A percentile compares a stretch with the other conserved stretches of the same genome.
Conservation (phyloP, 805 yeast genomes). For the Lachancea lanzarotensis region DNA sequence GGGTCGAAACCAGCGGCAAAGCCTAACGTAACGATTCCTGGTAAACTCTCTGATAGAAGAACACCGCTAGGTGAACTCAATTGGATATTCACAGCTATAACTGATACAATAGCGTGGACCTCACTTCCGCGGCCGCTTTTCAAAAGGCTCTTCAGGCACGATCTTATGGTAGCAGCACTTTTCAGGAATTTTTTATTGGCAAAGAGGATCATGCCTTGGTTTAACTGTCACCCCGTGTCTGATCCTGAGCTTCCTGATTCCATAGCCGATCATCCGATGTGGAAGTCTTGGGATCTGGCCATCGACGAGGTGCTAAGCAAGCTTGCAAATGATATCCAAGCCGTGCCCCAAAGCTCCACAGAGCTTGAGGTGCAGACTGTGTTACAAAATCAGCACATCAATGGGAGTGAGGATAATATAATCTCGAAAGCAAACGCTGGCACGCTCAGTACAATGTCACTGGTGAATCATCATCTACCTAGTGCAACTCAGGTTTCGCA, state of each 20-base stretch:
- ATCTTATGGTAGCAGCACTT: slow-evolving; percentile 91
- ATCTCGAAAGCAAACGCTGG: slow-evolving; percentile 30
- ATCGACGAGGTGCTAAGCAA: slow-evolving; percentile 87
- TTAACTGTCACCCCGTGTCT: slow-evolving; percentile 89
- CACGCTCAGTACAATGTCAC: slow-evolving; percentile 33
- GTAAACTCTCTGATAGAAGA: slow-evolving; percentile 83
- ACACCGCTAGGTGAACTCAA: slow-evolving; percentile 94
- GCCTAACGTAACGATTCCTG: slow-evolving; percentile 66
- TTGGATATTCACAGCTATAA: slow-evolving; percentile 97
- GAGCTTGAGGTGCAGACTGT: slow-evolving; percentile 23
- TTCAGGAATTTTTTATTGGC: slow-evolving; percentile 91
- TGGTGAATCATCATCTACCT: slow-evolving; percentile 20
- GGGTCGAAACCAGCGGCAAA: slow-evolving; percentile 15
- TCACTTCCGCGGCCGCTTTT: slow-evolving; percentile 80
- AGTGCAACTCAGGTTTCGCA: slow-evolving; percentile 3
- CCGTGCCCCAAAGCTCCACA: slow-evolving; percentile 27
- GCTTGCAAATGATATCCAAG: slow-evolving; percentile 41
- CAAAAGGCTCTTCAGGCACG: slow-evolving; percentile 88
- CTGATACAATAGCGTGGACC: slow-evolving; percentile 98
- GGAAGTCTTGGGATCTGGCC: slow-evolving; percentile 98
- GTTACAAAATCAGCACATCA: slow-evolving; percentile 22
- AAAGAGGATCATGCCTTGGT: slow-evolving; percentile 86
- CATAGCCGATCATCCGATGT: slow-evolving; percentile 77
- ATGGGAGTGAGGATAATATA: slow-evolving; percentile 20
- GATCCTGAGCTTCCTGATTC: slow-evolving; percentile 88